Evolutionary conservation across 1,139 yeast species (phyloP), one percentile per base, ranked within the genome.

Genomic region (Casaregolazyma lundiana): DNA sequence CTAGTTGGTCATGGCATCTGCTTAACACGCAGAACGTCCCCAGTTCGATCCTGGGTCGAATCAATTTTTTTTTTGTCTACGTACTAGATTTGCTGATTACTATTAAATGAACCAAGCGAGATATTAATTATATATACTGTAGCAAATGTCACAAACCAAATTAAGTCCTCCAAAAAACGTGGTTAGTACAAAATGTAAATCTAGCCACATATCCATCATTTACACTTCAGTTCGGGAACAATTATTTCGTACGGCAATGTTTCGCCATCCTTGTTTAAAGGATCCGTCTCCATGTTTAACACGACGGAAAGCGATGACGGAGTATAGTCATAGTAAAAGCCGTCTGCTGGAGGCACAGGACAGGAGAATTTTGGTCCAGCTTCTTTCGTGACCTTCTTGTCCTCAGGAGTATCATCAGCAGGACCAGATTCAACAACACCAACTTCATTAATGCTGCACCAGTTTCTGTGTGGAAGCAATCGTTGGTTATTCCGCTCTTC

Each of bases 11-110:
- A 87, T 86, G 95, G 94, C 95, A 84, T 84, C 90, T 86, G 95
- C 95, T 85, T 87, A 86, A 87, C 96, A 87, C 95, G 95, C 95
- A 84, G 90, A 84, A 86, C 90, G 96, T 88, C 96, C 96, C 96
- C 96, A 86, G 96, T 88, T 88, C 96, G 96, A 88, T 84, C 96
- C 96, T 87, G 96, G 96, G 96, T 88, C 84, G 80, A 85, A 84
- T 85, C 96, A 88, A 26, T 26, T 26, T 26, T 26, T 26, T 26
- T 26, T 26, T n/a, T n/a, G n/a, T n/a, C n/a, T n/a, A n/a, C n/a
- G n/a, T n/a, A n/a, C n/a, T n/a, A n/a, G n/a, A n/a, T n/a, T n/a
- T n/a, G n/a, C n/a, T n/a, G n/a, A n/a, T n/a, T n/a, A n/a, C n/a
- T n/a, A n/a, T n/a, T n/a, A n/a, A n/a, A n/a, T n/a, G n/a, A n/a